phyloP scores from a whole-genome alignment of 1,284 basidiomycete genomes.

The Macrocystidia cucumis region DNA sequence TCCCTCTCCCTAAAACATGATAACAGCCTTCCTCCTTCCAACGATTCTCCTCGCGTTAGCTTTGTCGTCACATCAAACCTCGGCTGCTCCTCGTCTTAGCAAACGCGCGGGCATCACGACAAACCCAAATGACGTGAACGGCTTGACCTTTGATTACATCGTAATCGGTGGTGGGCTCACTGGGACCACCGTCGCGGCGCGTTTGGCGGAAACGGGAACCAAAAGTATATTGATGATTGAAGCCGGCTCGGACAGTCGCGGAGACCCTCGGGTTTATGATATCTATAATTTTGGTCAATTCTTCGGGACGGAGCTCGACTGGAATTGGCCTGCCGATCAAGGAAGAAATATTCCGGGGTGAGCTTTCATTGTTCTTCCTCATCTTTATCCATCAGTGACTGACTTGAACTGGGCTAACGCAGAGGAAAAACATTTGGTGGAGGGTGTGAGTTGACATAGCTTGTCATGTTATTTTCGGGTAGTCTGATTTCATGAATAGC shows the following conservation, averaged over 20 bases:
- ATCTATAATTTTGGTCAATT: conserved; percentile 39
- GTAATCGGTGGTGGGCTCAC: conserved; percentile 59
- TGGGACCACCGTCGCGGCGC: conserved; percentile 53
- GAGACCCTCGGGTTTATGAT: conserved; percentile 37
- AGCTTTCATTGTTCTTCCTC: conserved; percentile 11
- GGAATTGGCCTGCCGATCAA: conserved; percentile 40
- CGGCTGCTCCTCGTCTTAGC: conserved; percentile 16
- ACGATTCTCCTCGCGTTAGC: too few species aligned
- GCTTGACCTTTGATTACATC: conserved; percentile 56
- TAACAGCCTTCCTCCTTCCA: too few species aligned
- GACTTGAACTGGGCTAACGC: background rate
- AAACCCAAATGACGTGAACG: conserved; percentile 19
- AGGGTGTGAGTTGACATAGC: conserved; percentile 22
- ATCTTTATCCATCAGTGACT: background rate
- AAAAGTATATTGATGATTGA: conserved; percentile 52
- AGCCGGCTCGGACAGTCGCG: conserved; percentile 43
- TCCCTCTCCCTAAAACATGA: too few species aligned
- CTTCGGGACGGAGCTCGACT: conserved; percentile 39
- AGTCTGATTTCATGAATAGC: conserved; percentile 15
- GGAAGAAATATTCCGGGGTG: conserved; percentile 39
- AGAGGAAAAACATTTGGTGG: conserved; percentile 57
- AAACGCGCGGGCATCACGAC: conserved; percentile 29
- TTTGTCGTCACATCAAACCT: too few species aligned
- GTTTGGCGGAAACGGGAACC: conserved; percentile 48
- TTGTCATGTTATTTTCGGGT: background rate